These are phyloP conservation scores for Schizothecium vesticola DNA, from an alignment of 495 filamentous ascomycete genomes.

Conservation along the genomic window DNA sequence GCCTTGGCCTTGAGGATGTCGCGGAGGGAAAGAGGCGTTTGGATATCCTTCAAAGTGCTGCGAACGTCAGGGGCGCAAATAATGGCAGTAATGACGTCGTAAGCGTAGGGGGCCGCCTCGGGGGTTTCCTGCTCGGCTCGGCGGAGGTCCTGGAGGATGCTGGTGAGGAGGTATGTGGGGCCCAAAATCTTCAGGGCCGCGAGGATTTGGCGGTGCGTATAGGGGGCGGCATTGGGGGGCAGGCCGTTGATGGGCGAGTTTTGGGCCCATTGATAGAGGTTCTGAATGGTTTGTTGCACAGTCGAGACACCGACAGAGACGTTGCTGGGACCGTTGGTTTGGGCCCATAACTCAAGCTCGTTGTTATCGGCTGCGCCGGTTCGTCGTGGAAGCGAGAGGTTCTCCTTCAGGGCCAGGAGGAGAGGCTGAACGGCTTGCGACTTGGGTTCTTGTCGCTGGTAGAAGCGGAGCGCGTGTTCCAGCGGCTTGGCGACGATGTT, in stretches of 20 bases:
- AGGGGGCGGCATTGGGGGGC: constrained; percentile 52
- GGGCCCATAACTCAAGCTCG: constrained; percentile 74
- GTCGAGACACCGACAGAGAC: constrained; percentile 51
- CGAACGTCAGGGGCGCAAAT: constrained; percentile 62
- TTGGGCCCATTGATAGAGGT: constrained; percentile 67
- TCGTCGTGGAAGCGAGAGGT: constrained; percentile 58
- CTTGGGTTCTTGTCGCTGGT: constrained; percentile 62
- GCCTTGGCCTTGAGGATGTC: constrained; percentile 63
- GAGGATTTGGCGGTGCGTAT: constrained; percentile 73
- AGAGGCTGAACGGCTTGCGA: constrained; percentile 68
- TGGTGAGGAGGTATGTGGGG: constrained; percentile 52
- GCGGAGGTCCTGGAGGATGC: constrained; percentile 62
- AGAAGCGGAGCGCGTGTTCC: constrained; percentile 66
- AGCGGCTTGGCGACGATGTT: constrained; percentile 75
- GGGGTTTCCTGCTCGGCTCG: constrained; percentile 45
- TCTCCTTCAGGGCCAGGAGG: constrained; percentile 61
- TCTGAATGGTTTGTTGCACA: constrained; percentile 60
- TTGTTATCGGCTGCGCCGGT: constrained; percentile 59
- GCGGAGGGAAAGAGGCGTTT: constrained; percentile 37
- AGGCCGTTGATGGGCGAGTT: constrained; percentile 58
- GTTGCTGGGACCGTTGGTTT: constrained; percentile 17
- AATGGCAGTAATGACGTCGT: constrained; percentile 70
- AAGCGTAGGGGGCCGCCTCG: constrained; percentile 52
- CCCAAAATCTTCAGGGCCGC: constrained; percentile 65
- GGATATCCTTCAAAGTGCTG: constrained; percentile 17